Percentiles rank a stretch among this genome's conserved stretches.
Conservation (phyloP, 2,329 filamentous ascomycete genomes). For the Ophioceras dolichostomum region DNA sequence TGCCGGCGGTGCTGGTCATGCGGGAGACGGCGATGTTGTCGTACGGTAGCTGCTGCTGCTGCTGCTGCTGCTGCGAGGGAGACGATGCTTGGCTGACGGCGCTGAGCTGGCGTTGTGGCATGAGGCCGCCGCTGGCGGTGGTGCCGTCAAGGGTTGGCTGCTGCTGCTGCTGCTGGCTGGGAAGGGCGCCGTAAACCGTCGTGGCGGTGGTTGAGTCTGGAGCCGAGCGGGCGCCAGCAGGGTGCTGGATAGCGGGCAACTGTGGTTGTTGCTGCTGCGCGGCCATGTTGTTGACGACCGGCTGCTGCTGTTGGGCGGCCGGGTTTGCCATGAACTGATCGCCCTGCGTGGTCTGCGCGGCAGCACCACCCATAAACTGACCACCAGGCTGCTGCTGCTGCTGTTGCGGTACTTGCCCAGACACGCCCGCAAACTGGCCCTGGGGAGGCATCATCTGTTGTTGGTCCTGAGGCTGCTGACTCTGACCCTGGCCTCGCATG, state of each 20-base stretch:
- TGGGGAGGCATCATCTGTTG: not conserved
- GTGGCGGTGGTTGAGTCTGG: constrained; percentile 5
- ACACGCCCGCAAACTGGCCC: constrained; percentile 4
- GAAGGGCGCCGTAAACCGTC: not conserved
- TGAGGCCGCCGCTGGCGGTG: constrained; percentile 4
- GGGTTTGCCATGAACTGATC: no score
- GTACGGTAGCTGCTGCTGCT: no score
- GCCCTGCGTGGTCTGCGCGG: no score
- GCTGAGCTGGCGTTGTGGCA: constrained; percentile 13
- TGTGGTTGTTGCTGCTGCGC: not conserved
- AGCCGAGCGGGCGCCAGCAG: constrained; percentile 8
- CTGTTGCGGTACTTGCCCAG: constrained; percentile 6
- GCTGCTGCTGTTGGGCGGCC: no score
- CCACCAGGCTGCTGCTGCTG: not conserved
- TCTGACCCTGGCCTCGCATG: no score
- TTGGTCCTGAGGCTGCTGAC: not conserved
- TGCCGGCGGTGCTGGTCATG: not conserved
- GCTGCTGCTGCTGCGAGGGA: no score
- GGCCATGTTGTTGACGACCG: not conserved
- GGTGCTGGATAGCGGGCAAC: constrained; percentile 7
- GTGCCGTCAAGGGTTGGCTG: constrained; percentile 2
- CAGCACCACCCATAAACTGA: no score
- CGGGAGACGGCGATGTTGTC: not conserved
- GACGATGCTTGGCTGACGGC: constrained; percentile 14
- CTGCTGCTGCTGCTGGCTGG: not conserved